Conservation (phyloP, 139 green algal species). For the Chlorella sp. region DNA sequence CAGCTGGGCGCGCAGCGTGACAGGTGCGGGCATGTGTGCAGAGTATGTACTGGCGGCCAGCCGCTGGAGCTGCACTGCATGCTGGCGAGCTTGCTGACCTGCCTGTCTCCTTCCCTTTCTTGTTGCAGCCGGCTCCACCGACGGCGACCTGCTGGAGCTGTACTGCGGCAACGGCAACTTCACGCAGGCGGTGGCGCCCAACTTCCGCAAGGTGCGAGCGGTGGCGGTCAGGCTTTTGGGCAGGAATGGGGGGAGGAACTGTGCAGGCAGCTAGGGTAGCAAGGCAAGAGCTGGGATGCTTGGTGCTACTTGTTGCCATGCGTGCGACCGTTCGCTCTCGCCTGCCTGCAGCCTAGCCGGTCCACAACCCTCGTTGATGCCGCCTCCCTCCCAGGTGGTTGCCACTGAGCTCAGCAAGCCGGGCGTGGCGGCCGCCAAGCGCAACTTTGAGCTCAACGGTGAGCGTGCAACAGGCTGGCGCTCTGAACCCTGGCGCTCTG, state of each 20-base stretch:
- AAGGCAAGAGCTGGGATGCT: no score
- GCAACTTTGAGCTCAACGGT: constrained; percentile 67
- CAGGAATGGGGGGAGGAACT: no score
- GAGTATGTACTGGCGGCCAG: background rate
- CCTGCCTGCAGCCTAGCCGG: no score
- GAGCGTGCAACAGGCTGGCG: no score
- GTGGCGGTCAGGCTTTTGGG: no score
- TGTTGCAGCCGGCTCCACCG: constrained; percentile 21
- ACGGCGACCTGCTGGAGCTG: constrained; percentile 81
- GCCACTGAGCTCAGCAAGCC: constrained; percentile 93
- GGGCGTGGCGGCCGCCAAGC: constrained; percentile 76
- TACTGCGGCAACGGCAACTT: constrained; percentile 99
- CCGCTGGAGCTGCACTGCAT: background rate
- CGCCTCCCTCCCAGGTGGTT: constrained; percentile 60
- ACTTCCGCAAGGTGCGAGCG: constrained; percentile 69
- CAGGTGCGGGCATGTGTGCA: background rate
- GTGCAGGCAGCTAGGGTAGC: no score
- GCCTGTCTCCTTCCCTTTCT: background rate
- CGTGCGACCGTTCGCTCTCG: no score
- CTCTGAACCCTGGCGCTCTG: no score
- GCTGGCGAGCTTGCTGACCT: background rate
- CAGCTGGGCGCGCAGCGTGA: constrained; percentile 73
- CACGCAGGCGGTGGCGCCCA: constrained; percentile 85
- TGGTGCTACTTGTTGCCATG: no score
- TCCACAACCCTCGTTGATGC: no score